A percentile compares a stretch with the other conserved stretches of the same genome.
Evolutionary conservation across 2,329 filamentous ascomycete genomes (phyloP).

Genomic region (Coniochaeta sp.): DNA sequence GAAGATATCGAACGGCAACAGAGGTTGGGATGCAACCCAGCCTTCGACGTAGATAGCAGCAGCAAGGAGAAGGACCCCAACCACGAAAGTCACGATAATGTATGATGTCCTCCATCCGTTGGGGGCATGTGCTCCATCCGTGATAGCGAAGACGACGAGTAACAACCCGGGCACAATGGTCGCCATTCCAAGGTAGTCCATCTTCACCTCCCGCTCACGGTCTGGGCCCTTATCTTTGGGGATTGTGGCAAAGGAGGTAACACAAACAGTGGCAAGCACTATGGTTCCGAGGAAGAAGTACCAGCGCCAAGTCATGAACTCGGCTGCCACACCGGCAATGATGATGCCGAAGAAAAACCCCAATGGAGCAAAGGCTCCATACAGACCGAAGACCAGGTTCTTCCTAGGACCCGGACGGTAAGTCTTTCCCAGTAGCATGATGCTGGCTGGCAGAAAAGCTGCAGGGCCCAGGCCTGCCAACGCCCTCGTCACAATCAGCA

Average conservation of each 20-base stretch:
- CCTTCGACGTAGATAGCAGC: conserved; percentile 64
- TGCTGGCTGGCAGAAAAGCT: conserved; percentile 50
- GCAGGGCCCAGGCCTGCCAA: conserved; percentile 53
- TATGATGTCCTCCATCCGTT: conserved; percentile 68
- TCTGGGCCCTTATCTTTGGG: conserved; percentile 9
- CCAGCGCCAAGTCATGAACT: conserved; percentile 48
- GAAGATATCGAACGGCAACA: conserved; percentile 66
- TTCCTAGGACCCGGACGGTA: conserved; percentile 56
- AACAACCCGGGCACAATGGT: conserved; percentile 23
- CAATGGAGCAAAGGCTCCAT: conserved; percentile 35
- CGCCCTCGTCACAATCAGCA: conserved; percentile 53
- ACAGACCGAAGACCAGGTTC: conserved; percentile 46
- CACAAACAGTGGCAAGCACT: conserved; percentile 35
- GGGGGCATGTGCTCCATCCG: conserved; percentile 62
- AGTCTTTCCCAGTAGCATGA: conserved; percentile 51
- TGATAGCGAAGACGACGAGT: conserved; percentile 68
- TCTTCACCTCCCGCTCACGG: conserved; percentile 31
- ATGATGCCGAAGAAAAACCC: conserved; percentile 50
- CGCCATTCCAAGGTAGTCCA: conserved; percentile 55
- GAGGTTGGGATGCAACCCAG: conserved; percentile 59
- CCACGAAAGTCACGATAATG: conserved; percentile 56
- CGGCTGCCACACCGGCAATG: conserved; percentile 48
- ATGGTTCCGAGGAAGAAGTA: conserved; percentile 54
- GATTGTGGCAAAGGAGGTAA: conserved; percentile 5
- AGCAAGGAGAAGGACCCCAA: conserved; percentile 54